Percentiles rank a stretch among this genome's conserved stretches.
Evolutionary conservation across 192 early-diverging fungal species (phyloP).

Genomic region (Podila minutissima): DNA sequence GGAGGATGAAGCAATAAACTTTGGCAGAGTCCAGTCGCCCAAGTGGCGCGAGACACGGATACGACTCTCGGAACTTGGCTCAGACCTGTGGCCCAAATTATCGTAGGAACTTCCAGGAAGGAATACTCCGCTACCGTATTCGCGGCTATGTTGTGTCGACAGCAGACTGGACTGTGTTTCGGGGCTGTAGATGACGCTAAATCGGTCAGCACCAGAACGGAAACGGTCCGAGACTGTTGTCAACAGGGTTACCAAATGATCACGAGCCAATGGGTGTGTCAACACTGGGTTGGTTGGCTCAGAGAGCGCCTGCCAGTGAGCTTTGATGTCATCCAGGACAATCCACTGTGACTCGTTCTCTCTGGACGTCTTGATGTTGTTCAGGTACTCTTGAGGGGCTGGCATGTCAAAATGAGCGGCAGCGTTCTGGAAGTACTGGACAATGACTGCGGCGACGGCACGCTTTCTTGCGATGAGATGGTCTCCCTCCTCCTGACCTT

Average conservation of each 20-base stretch:
- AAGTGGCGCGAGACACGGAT: constrained; percentile 47
- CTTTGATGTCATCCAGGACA: not conserved
- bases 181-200: constrained; percentile 24
- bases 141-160: not conserved
- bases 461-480: constrained; percentile 19
- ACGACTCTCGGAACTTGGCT: constrained; percentile 43
- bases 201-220: constrained; percentile 39
- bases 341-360: constrained; percentile 40
- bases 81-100: constrained; percentile 17
- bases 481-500: constrained; percentile 7
- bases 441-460: constrained; percentile 32
- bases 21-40: constrained; percentile 48
- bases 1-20: constrained; percentile 27
- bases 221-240: constrained; percentile 46
- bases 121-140: constrained; percentile 40
- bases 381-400: constrained; percentile 37
- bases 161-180: constrained; percentile 18
- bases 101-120: constrained; percentile 12
- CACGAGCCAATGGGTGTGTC: constrained; percentile 44
- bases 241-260: constrained; percentile 39
- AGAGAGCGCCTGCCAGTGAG: constrained; percentile 17
- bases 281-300: constrained; percentile 34
- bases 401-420: constrained; percentile 27
- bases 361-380: constrained; percentile 42
- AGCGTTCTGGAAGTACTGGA: constrained; percentile 40